These are phyloP conservation scores for Cryptococcus amylolentus DNA, from an alignment of 1,284 basidiomycete genomes.

Conservation along the genomic window DNA sequence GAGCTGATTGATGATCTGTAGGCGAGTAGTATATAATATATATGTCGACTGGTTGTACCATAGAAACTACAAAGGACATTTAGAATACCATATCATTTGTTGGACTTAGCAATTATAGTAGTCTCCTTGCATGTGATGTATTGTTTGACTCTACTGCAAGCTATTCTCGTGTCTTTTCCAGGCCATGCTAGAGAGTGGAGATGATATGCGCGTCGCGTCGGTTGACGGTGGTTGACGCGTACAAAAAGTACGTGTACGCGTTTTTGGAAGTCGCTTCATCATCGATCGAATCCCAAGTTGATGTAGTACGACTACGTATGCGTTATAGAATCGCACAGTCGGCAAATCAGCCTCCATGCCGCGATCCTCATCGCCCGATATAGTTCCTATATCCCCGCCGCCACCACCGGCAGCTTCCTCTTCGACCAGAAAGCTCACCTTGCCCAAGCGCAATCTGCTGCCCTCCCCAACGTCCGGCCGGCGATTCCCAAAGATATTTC, in stretches of 20 bases:
- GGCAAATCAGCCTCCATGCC: slow-evolving; percentile 23
- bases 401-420: neutral
- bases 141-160: no score
- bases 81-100: neutral
- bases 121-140: no score
- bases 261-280: no score
- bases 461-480: neutral
- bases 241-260: no score
- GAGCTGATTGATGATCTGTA: slow-evolving; percentile 4
- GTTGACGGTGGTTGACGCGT: neutral
- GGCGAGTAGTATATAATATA: neutral
- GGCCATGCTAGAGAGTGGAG: neutral
- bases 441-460: neutral
- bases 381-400: slow-evolving; percentile 37
- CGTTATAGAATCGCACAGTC: neutral
- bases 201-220: neutral
- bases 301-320: neutral
- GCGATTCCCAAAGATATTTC: neutral
- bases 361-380: slow-evolving; percentile 37
- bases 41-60: neutral
- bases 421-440: neutral
- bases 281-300: no score
- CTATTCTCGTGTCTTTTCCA: no score
- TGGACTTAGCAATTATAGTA: no score
- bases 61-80: neutral